Evolutionary conservation across 345 rosid genomes (phyloP).

Genomic region (Aurinia saxatilis): DNA sequence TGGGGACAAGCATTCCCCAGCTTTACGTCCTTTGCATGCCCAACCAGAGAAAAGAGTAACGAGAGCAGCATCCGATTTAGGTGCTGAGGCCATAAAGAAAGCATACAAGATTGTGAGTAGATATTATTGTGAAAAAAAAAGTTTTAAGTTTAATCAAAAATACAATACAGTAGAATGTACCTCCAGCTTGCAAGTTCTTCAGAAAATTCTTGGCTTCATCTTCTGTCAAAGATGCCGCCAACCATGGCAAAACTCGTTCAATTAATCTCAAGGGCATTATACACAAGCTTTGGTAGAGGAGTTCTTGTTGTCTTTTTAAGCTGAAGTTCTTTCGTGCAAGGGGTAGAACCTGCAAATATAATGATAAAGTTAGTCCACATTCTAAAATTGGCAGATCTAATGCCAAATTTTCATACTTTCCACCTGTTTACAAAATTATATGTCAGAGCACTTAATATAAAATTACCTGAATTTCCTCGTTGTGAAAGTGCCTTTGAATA

Average conservation of each 20-base stretch:
- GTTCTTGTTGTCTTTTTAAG: conserved; percentile 65
- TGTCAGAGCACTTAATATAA: conserved; percentile 5
- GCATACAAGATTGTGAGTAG: conserved; percentile 7
- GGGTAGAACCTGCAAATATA: conserved; percentile 66
- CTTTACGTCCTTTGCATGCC: conserved; percentile 84
- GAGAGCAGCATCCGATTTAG: conserved; percentile 52
- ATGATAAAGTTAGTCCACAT: conserved; percentile 15
- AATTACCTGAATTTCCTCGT: conserved; percentile 81
- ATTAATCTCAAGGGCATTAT: conserved; percentile 86
- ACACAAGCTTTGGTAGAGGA: conserved; percentile 77
- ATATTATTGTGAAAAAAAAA: conserved; percentile 3
- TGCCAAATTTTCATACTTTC: conserved; percentile 15
- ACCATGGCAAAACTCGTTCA: conserved; percentile 88
- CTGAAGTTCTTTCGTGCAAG: conserved; percentile 69
- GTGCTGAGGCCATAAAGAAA: conserved; percentile 48
- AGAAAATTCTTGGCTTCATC: conserved; percentile 66
- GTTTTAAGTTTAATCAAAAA: conserved; percentile 1
- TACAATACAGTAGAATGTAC: conserved; percentile 28
- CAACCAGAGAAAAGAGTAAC: conserved; percentile 88
- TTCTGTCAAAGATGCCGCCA: conserved; percentile 60
- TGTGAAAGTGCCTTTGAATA: conserved; percentile 62
- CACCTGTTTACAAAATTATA: conserved; percentile 11
- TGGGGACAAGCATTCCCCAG: conserved; percentile 58
- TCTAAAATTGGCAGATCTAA: conserved; percentile 14
- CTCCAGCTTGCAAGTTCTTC: conserved; percentile 72